Evolutionary conservation across 1,284 basidiomycete genomes (phyloP), one percentile per base, ranked within the genome.

Genomic region (Tylopilus sp.): DNA sequence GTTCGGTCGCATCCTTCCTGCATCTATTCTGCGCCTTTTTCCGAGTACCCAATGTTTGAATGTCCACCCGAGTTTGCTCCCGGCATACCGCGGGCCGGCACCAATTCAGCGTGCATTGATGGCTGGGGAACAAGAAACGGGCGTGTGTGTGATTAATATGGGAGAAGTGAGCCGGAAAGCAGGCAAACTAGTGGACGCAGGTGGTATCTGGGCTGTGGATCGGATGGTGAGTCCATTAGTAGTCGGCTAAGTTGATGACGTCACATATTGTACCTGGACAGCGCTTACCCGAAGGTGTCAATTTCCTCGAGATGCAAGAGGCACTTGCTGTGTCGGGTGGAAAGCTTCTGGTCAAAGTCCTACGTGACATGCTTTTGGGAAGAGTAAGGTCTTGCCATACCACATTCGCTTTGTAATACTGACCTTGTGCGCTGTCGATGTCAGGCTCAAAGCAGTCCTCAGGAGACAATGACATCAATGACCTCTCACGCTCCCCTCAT

Each of bases 31-130:
- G 41, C 26, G 30, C n/a, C 53, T 75, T 26, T 96, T 96, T 60
- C 71, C 69, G 0, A 73, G 76, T 0, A 67, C 71, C 1, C 80
- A 83, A 46, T 72, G 85, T n/a, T 73, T 99, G 37, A 97, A 98
- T 62, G 81, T 98, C 4, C 95, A 99, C 62, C 94, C 94, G 0
- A 95, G 92, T 17, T 71, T 94, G 0, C 76, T 98, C 20, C 95
- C 94, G 0, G 70, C 76, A n/a, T 92, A 92, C 67, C 81, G 94
- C 21, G 95, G 95, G 0, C 85, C 95, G 0, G 91, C 94, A 2
- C 95, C 94, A 0, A 88, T 98, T 33, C 95, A 98, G 65, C 90
- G 86, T 68, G 78, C 88, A 0, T 74, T 99, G 34, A 71, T 61
- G 55, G 21, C 59, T 47, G 75, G 77, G 1, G 73, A 76, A 52